Evolutionary conservation across 345 rosid species (phyloP), one percentile per base, ranked within the genome.

Genomic region (Dipteronia sinensis): DNA sequence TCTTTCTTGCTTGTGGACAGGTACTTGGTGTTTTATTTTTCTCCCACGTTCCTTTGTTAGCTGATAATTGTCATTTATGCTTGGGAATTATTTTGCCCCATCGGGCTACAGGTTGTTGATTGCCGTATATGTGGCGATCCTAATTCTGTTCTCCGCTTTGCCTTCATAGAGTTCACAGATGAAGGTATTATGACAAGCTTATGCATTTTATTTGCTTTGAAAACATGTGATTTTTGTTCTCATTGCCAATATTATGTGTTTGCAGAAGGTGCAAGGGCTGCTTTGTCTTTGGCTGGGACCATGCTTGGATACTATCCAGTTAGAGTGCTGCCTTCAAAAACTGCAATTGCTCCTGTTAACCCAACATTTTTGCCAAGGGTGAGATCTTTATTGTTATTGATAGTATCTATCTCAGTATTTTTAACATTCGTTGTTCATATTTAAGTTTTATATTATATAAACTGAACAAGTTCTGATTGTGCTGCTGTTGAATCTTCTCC

Each of bases 281-380:
- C 99, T 79, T 81, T 97, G 87, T 88, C 65, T 82, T 86, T 97
- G 91, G 85, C 97, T 0, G 99, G 98, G 47, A 97, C 96, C 20
- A 84, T 97, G 77, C 97, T 97, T 25, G 98, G 99, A 31, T 93
- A 79, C 83, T 94, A 94, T 83, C 99, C 99, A 47, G 89, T 97
- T 56, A 89, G 84, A 80, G 99, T 97, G 82, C 88, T 93, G 87
- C 98, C 99, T 83, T 97, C 99, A 44, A 97, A 90, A 90, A 97
- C 99, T 20, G 99, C 99, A 10, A 97, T 97, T 73, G 99, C 99
- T 27, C 99, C 99, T 38, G 99, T 97, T 80, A 97, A 97, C 86
- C 99, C 99, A 15, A 93, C 98, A 13, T 97, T 91, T 77, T 86
- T 97, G 86, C 99, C 99, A 10, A 88, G 93, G 89, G 98, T 94